phyloP scores from a whole-genome alignment of 352 stramenopile genomes.

The Phytophthora parvispora region DNA sequence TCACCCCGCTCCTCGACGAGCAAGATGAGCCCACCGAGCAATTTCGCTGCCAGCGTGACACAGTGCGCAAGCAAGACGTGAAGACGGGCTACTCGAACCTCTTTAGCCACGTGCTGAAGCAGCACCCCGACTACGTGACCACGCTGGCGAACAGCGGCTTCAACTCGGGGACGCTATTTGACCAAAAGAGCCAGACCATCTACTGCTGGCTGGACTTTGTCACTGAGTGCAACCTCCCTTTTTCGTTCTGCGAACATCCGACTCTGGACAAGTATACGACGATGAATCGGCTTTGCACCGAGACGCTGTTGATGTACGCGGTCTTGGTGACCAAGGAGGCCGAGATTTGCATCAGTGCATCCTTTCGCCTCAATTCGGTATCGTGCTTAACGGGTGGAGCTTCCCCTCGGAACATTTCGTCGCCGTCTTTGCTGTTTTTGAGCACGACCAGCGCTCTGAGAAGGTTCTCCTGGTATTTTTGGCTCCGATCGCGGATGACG shows the following conservation, averaged over 20 bases:
- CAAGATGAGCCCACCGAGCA: constrained; percentile 9
- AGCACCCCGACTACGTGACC: constrained; percentile 2
- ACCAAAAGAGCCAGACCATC: constrained; percentile 5
- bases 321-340: not conserved
- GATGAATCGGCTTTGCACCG: constrained; percentile 1
- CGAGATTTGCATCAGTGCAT: not conserved
- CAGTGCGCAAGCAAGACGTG: constrained; percentile 1
- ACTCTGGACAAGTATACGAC: constrained; percentile 11
- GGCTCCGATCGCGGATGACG: not conserved
- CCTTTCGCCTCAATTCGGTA: not conserved
- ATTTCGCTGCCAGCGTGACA: constrained; percentile 5
- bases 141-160: constrained; percentile 2
- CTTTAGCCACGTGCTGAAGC: constrained; percentile 4
- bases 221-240: not conserved
- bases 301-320: constrained; percentile 5
- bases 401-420: constrained; percentile 4
- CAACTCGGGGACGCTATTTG: not conserved
- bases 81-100: constrained; percentile 14
- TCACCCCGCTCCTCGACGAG: constrained; percentile 1
- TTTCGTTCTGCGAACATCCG: constrained; percentile 7
- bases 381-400: constrained; percentile 2
- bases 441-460: constrained; percentile 1
- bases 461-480: not conserved
- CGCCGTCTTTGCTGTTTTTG: constrained; percentile 1
- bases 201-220: constrained; percentile 9